Evolutionary conservation across 1,284 basidiomycete species (phyloP).

Genomic region (Microbotryum lychnidis-dioicae): DNA sequence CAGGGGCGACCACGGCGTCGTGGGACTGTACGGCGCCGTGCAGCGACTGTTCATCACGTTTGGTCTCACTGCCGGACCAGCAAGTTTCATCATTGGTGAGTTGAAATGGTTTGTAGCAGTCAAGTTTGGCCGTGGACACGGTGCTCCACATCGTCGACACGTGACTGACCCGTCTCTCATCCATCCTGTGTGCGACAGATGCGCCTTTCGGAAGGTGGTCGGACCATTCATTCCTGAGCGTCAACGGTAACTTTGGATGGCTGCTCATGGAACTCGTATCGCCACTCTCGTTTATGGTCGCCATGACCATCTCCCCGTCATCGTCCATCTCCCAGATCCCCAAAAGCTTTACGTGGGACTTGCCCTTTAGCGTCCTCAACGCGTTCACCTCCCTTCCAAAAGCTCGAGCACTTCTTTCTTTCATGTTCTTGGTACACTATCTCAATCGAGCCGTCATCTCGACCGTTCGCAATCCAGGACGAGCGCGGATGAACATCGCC

Average conservation of each 20-base stretch:
- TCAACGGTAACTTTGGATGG: constrained; percentile 39
- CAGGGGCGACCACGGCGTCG: constrained; percentile 5
- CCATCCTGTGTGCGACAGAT: constrained; percentile 23
- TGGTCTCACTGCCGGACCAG: not conserved
- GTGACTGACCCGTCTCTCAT: too few relatives aligned
- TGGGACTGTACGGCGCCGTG: constrained; percentile 9
- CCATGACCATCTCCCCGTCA: constrained; percentile 10
- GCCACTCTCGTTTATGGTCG: constrained; percentile 27
- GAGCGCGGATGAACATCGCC: constrained; percentile 17
- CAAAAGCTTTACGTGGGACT: not conserved
- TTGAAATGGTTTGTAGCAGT: too few relatives aligned
- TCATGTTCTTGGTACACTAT: constrained; percentile 24
- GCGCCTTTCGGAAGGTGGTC: constrained; percentile 40
- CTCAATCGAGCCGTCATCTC: constrained; percentile 19
- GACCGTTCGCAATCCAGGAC: constrained; percentile 19
- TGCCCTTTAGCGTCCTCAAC: not conserved
- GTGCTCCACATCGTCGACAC: too few relatives aligned
- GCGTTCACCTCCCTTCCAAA: constrained; percentile 1
- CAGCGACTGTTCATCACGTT: constrained; percentile 15
- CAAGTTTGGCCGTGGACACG: too few relatives aligned
- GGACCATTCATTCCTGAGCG: constrained; percentile 8
- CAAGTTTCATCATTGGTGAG: constrained; percentile 19
- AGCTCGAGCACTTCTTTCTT: constrained; percentile 14
- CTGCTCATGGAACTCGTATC: constrained; percentile 33
- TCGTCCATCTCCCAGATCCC: not conserved